phyloP scores from a whole-genome alignment of 73 alveolate species.

The Paramecium bursaria region DNA sequence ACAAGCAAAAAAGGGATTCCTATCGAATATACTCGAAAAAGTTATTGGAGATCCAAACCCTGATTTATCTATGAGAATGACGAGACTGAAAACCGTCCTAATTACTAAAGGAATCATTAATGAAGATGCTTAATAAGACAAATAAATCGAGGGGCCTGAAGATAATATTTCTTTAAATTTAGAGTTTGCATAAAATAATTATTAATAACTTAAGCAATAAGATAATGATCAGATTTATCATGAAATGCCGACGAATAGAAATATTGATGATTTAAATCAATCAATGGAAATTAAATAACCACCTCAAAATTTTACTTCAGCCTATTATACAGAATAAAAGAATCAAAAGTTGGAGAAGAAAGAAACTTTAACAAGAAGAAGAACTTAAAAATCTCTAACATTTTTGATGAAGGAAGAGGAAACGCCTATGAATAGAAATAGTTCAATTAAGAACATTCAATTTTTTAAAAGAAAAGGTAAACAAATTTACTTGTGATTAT shows the following conservation, averaged over 20 bases:
- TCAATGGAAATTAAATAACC: too few relatives aligned
- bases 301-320: too few relatives aligned
- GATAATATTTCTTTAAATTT: too few relatives aligned
- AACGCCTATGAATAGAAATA: neutral
- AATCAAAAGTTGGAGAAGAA: neutral
- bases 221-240: too few relatives aligned
- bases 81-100: slow-evolving; percentile 11
- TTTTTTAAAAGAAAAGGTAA: slow-evolving; percentile 17
- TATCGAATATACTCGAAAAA: too few relatives aligned
- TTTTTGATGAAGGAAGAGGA: neutral
- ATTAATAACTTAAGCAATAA: too few relatives aligned
- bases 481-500: slow-evolving; percentile 5
- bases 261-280: too few relatives aligned
- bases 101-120: slow-evolving; percentile 21
- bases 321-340: too few relatives aligned
- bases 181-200: too few relatives aligned
- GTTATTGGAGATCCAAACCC: neutral
- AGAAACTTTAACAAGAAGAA: neutral
- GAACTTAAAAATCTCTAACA: neutral
- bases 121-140: too few relatives aligned
- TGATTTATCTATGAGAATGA: slow-evolving; percentile 1
- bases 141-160: too few relatives aligned
- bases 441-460: neutral
- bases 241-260: too few relatives aligned
- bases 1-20: neutral